phyloP scores from a whole-genome alignment of 2,329 filamentous ascomycete genomes.

The Drechslerella coelobrocha region DNA sequence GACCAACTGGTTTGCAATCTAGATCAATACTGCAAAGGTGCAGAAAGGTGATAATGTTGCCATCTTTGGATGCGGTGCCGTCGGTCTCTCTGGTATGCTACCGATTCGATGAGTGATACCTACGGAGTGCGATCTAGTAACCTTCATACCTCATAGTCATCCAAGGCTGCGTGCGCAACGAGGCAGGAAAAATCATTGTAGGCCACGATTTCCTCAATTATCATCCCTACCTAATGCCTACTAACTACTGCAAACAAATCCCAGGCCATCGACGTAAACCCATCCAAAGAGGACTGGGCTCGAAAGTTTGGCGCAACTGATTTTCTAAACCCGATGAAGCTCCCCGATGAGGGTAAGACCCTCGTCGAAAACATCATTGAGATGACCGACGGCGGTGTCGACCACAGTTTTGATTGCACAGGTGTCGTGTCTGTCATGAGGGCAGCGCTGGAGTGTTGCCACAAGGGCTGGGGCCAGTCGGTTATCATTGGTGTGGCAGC shows the following conservation, averaged over 20 bases:
- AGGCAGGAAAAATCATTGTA: conserved; percentile 77
- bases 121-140: background rate
- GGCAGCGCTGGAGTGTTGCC: conserved; percentile 92
- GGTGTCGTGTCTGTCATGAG: conserved; percentile 97
- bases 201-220: conserved; percentile 56
- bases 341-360: conserved; percentile 64
- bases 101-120: background rate
- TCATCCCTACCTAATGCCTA: conserved; percentile 13
- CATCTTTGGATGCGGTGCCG: conserved; percentile 93
- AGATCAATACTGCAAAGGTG: conserved; percentile 80
- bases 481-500: conserved; percentile 98
- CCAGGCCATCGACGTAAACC: conserved; percentile 74
- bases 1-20: too few species aligned
- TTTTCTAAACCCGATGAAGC: conserved; percentile 80
- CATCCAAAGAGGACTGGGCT: conserved; percentile 87
- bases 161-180: conserved; percentile 87
- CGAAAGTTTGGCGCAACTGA: conserved; percentile 95
- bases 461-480: conserved; percentile 98
- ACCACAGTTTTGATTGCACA: conserved; percentile 99
- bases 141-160: conserved; percentile 66
- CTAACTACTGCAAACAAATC: background rate
- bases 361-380: conserved; percentile 93
- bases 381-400: conserved; percentile 96
- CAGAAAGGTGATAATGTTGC: conserved; percentile 89
- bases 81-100: conserved; percentile 72